These are phyloP conservation scores for Yamadazyma membranifaciens DNA, from an alignment of 1,139 yeast species.

Conservation along the genomic window DNA sequence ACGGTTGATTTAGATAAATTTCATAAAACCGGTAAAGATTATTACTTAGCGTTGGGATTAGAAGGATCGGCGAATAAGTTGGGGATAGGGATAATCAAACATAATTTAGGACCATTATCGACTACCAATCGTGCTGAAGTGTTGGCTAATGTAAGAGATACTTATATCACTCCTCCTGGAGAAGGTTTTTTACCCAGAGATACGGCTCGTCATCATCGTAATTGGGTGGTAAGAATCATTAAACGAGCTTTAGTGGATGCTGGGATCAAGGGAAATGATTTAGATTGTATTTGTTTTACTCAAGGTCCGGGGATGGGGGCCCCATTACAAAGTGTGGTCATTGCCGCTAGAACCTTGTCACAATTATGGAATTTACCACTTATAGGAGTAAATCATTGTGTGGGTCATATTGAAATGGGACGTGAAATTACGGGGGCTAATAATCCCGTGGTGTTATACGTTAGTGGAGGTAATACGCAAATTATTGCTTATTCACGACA, in stretches of 20 bases:
- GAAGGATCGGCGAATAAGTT: slow-evolving; percentile 97
- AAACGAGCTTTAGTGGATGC: slow-evolving; percentile 68
- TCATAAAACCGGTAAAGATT: slow-evolving; percentile 42
- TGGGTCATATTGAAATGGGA: slow-evolving; percentile 99
- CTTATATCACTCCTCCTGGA: slow-evolving; percentile 95
- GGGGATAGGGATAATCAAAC: slow-evolving; percentile 90
- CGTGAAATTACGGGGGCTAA: slow-evolving; percentile 94
- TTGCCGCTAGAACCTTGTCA: slow-evolving; percentile 86
- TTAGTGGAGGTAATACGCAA: slow-evolving; percentile 98
- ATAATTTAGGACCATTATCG: slow-evolving; percentile 53
- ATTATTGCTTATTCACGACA: slow-evolving; percentile 95
- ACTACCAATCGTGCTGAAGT: slow-evolving; percentile 65
- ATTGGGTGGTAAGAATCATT: slow-evolving; percentile 88
- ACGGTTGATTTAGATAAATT: slow-evolving; percentile 39
- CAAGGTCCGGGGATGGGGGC: slow-evolving; percentile 99
- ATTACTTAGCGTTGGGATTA: slow-evolving; percentile 77
- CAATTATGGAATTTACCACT: slow-evolving; percentile 81
- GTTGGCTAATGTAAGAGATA: slow-evolving; percentile 85
- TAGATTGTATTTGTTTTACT: slow-evolving; percentile 92
- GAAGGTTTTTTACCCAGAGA: slow-evolving; percentile 96
- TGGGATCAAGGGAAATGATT: slow-evolving; percentile 49
- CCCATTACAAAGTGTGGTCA: slow-evolving; percentile 88
- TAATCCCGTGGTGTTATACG: slow-evolving; percentile 94
- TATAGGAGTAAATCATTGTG: slow-evolving; percentile 95
- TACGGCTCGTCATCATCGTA: slow-evolving; percentile 93